A percentile compares a stretch with the other conserved stretches of the same genome.
phyloP scores from a whole-genome alignment of 2,329 filamentous ascomycete species.

The Fusarium metavorans region DNA sequence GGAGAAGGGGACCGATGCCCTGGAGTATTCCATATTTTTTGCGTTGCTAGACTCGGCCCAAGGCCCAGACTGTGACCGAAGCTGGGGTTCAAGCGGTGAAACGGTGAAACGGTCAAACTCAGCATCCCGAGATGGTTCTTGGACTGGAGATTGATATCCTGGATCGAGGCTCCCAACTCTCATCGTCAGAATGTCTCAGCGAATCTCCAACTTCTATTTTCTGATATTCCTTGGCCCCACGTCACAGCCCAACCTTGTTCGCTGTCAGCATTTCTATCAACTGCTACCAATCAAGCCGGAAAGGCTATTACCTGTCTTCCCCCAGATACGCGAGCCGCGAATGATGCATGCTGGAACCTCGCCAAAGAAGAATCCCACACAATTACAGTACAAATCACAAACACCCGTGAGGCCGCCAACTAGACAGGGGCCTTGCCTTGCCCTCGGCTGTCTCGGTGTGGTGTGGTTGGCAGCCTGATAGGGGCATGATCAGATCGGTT shows the following conservation, averaged over 20 bases:
- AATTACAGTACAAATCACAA: background rate
- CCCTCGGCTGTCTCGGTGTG: background rate
- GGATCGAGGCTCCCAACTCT: background rate
- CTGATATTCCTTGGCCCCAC: slow-evolving; percentile 1
- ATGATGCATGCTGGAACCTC: background rate
- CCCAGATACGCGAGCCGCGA: slow-evolving; percentile 3
- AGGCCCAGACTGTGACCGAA: slow-evolving; percentile 15
- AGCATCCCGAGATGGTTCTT: background rate
- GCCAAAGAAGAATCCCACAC: background rate
- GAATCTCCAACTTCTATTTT: slow-evolving; percentile 1
- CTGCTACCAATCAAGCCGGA: slow-evolving; percentile 1
- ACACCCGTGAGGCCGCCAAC: slow-evolving; percentile 1
- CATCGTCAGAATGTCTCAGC: background rate
- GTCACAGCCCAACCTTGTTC: background rate
- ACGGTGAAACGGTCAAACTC: background rate
- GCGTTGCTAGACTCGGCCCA: slow-evolving; percentile 13
- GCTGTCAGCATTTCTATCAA: background rate
- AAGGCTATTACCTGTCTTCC: background rate
- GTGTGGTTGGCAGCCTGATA: slow-evolving; percentile 1
- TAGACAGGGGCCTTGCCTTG: background rate
- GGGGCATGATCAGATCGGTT: background rate
- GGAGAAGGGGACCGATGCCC: slow-evolving; percentile 11
- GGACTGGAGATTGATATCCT: background rate
- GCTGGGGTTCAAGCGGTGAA: slow-evolving; percentile 27
- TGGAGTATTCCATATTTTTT: slow-evolving; percentile 15